phyloP scores from a whole-genome alignment of 179 eudicot genomes.

The Sideroxylon spinosum region DNA sequence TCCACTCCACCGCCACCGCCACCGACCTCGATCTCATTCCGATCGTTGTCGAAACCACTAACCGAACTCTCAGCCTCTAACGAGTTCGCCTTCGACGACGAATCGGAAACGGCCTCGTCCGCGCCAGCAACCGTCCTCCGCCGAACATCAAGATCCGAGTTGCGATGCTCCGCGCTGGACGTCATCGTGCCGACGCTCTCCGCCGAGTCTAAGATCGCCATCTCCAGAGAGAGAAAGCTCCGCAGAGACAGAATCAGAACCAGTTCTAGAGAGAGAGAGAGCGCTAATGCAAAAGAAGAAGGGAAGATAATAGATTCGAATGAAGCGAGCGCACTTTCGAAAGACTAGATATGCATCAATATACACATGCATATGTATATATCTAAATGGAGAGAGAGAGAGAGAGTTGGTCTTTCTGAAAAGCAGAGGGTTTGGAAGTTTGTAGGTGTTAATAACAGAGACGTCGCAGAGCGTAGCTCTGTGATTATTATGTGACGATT shows the following conservation, averaged over 20 bases:
- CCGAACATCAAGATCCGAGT: slow-evolving; percentile 20
- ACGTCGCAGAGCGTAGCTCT: too few species aligned
- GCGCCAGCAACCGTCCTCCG: slow-evolving; percentile 24
- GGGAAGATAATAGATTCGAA: neutral
- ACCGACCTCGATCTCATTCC: slow-evolving; percentile 20
- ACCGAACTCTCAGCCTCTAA: slow-evolving; percentile 25
- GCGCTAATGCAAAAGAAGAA: neutral
- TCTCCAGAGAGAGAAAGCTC: neutral
- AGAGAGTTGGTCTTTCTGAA: too few species aligned
- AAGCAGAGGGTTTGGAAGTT: too few species aligned
- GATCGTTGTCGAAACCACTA: slow-evolving; percentile 19
- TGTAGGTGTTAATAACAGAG: too few species aligned
- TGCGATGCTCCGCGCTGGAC: slow-evolving; percentile 18
- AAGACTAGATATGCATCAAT: neutral
- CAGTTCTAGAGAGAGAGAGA: too few species aligned
- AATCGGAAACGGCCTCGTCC: slow-evolving; percentile 13
- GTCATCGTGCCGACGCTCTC: slow-evolving; percentile 32
- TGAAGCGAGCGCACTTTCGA: neutral
- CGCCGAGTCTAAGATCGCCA: slow-evolving; percentile 48
- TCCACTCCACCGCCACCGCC: slow-evolving; percentile 21
- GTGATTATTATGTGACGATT: too few species aligned
- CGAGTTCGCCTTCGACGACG: slow-evolving; percentile 22
- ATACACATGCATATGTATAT: too few species aligned
- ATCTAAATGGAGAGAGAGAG: too few species aligned
- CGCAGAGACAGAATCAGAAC: too few species aligned